Percentiles rank a stretch among this genome's conserved stretches.
phyloP scores from a whole-genome alignment of 225 moss, liverwort and hornwort species.

The Antitrichia curtipendula region DNA sequence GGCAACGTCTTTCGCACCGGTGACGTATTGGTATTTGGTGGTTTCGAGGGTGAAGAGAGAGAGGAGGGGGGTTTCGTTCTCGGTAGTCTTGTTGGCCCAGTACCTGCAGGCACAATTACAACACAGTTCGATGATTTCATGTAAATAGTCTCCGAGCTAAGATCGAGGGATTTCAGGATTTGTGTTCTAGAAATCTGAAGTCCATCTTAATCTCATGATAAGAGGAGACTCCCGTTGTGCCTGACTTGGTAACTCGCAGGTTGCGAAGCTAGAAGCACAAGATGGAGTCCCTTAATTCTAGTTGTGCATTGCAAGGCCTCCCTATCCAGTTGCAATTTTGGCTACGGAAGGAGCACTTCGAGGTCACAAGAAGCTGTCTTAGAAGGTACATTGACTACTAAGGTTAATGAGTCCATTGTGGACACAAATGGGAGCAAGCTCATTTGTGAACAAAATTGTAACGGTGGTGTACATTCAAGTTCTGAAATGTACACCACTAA shows the following conservation, averaged over 20 bases:
- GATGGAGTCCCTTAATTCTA: no score
- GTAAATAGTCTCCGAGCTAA: not conserved
- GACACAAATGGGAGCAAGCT: not conserved
- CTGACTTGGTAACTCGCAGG: not conserved
- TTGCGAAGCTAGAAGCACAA: not conserved
- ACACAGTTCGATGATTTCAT: not conserved
- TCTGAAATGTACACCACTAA: not conserved
- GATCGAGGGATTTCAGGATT: not conserved
- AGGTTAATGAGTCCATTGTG: not conserved
- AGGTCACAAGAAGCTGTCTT: not conserved
- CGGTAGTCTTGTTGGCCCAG: conserved; percentile 18
- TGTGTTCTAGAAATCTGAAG: no score
- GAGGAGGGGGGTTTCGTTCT: not conserved
- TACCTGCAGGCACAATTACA: not conserved
- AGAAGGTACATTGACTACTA: no score
- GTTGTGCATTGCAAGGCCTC: not conserved
- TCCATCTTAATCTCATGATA: not conserved
- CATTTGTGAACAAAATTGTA: not conserved
- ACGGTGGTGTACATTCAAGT: not conserved
- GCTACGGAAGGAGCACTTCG: not conserved
- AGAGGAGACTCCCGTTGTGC: not conserved
- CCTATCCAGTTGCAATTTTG: not conserved
- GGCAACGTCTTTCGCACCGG: conserved; percentile 5
- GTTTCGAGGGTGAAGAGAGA: not conserved
- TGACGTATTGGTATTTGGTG: conserved; percentile 12